These are phyloP conservation scores for Botryotinia calthae DNA, from an alignment of 2,329 filamentous ascomycete species.

Conservation along the genomic window DNA sequence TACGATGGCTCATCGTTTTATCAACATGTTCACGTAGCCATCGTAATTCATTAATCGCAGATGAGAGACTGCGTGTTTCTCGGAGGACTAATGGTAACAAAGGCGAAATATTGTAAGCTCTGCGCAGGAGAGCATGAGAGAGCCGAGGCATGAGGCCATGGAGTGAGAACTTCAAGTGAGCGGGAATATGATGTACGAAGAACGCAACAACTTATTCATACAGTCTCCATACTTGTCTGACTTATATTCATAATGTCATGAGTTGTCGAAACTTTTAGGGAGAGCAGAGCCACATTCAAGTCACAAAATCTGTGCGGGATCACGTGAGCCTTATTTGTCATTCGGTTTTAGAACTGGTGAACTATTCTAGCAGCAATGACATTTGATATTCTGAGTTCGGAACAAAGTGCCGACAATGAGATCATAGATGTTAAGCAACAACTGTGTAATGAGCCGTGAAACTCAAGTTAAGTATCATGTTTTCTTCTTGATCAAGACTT, in stretches of 20 bases:
- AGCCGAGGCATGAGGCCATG: conserved; percentile 58
- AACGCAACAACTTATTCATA: background rate
- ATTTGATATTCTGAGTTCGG: background rate
- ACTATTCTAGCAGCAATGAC: background rate
- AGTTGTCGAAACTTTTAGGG: background rate
- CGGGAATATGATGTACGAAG: background rate
- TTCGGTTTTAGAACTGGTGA: background rate
- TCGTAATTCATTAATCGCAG: conserved; percentile 66
- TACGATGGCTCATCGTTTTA: background rate
- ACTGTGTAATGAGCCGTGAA: background rate
- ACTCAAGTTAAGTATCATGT: conserved; percentile 3
- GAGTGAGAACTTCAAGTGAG: background rate
- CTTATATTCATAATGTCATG: background rate
- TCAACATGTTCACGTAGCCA: conserved; percentile 66
- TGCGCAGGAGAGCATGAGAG: conserved; percentile 54
- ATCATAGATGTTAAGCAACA: conserved; percentile 9
- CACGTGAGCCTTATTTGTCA: background rate
- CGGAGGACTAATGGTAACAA: conserved; percentile 61
- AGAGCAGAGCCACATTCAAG: conserved; percentile 1
- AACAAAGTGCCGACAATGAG: background rate
- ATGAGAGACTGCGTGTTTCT: conserved; percentile 60
- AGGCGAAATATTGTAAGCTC: conserved; percentile 53
- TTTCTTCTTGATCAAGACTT: background rate
- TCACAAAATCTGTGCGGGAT: background rate
- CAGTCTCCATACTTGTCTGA: background rate